A percentile compares a stretch with the other conserved stretches of the same genome.
These are phyloP conservation scores for Psilocybe azurescens DNA, from an alignment of 768 basidiomycete species.

Conservation along the genomic window DNA sequence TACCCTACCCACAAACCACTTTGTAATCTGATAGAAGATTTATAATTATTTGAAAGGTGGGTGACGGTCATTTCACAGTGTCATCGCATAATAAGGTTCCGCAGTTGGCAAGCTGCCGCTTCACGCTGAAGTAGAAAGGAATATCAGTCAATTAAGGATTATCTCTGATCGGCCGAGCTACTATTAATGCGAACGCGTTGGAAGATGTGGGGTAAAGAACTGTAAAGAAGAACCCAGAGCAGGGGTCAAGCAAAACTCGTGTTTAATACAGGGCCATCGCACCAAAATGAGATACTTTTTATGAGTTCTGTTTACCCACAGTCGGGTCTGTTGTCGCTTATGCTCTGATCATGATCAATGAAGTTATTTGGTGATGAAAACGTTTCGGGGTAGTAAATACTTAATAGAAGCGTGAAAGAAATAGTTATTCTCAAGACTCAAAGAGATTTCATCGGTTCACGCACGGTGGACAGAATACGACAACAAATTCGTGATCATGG, in stretches of 20 bases:
- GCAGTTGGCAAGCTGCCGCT: no score
- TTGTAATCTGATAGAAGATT: neutral
- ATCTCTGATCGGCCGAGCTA: neutral
- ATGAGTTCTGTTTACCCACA: neutral
- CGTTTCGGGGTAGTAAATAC: neutral
- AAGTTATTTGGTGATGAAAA: neutral
- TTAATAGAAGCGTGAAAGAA: no score
- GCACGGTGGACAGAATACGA: neutral
- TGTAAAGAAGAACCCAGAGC: neutral
- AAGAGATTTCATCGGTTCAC: no score
- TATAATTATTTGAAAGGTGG: neutral
- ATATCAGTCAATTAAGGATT: neutral
- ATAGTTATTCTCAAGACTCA: no score
- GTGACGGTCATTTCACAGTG: neutral
- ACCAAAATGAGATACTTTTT: neutral
- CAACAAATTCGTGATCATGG: conserved; percentile 6
- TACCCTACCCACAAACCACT: no score
- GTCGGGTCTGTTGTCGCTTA: neutral
- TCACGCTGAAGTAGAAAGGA: neutral
- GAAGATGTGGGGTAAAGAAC: neutral
- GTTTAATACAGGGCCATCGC: neutral
- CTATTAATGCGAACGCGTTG: neutral
- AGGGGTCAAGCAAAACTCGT: neutral
- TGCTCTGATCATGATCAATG: neutral
- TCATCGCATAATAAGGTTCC: neutral